phyloP scores from a whole-genome alignment of 2,329 filamentous ascomycete genomes.

The Pestalotiopsis sp. region DNA sequence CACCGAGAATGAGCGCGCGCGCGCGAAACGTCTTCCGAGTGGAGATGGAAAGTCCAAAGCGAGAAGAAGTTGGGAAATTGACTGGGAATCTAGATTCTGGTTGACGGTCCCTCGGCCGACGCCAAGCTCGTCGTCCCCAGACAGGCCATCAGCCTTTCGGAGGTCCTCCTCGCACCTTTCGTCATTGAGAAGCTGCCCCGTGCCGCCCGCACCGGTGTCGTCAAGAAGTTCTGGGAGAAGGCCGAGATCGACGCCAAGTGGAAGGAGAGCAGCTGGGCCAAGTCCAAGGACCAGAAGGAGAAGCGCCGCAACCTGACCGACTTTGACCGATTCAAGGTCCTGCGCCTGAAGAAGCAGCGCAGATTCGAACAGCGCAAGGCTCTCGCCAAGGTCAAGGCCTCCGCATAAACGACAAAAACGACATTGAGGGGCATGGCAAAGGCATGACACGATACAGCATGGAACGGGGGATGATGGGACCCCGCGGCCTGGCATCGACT shows the following conservation, averaged over 20 bases:
- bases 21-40: conserved; percentile 1
- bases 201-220: conserved; percentile 76
- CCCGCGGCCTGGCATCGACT: conserved; percentile 1
- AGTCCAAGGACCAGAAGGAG: conserved; percentile 85
- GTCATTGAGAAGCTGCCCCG: conserved; percentile 85
- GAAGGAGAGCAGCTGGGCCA: conserved; percentile 88
- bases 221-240: conserved; percentile 91
- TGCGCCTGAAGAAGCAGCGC: conserved; percentile 99
- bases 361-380: conserved; percentile 98
- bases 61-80: conserved; percentile 29
- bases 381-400: conserved; percentile 87
- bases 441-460: conserved; percentile 14
- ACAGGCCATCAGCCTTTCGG: conserved; percentile 80
- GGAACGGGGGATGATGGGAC: conserved; percentile 4
- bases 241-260: conserved; percentile 91
- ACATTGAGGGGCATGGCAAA: background rate
- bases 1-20: conserved; percentile 10
- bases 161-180: conserved; percentile 87
- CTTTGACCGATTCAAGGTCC: conserved; percentile 99
- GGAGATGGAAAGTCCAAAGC: conserved; percentile 19
- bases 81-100: conserved; percentile 71
- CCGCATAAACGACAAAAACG: conserved; percentile 59
- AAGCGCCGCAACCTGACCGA: conserved; percentile 91
- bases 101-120: conserved; percentile 90
- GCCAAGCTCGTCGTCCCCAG: conserved; percentile 80